Conservation (phyloP, 305 asterid species). For the Solanum hybrid region DNA sequence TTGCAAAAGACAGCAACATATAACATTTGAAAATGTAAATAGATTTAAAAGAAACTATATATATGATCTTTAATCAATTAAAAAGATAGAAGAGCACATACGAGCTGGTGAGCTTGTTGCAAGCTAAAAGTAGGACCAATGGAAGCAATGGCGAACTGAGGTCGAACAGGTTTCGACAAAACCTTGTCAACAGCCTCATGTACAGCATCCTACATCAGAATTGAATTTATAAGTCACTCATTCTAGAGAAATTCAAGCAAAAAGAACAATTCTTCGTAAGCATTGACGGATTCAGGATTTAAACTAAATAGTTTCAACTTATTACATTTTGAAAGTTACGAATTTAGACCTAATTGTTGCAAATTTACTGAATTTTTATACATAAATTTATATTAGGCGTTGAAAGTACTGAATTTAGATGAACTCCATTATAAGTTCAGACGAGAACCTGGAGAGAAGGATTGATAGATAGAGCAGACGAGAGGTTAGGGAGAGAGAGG, state of each 20-base stretch:
- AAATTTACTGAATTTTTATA: not conserved
- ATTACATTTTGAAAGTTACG: not conserved
- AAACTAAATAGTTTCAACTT: not conserved
- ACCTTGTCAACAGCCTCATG: slow-evolving; percentile 62
- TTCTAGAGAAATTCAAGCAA: not conserved
- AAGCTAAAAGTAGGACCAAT: slow-evolving; percentile 48
- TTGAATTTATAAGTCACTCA: not conserved
- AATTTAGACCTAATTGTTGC: not conserved
- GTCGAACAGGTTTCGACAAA: slow-evolving; percentile 57
- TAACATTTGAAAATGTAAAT: not conserved
- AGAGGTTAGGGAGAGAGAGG: slow-evolving; percentile 57
- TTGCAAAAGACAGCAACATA: not conserved
- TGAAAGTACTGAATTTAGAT: not conserved
- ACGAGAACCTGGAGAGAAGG: slow-evolving; percentile 32
- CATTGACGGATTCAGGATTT: not conserved
- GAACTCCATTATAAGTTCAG: not conserved
- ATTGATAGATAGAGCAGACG: slow-evolving; percentile 55
- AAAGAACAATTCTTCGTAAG: not conserved
- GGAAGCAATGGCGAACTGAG: slow-evolving; percentile 69
- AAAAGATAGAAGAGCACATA: slow-evolving; percentile 11
- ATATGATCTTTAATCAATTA: not conserved
- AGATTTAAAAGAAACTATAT: not conserved
- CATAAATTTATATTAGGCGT: not conserved
- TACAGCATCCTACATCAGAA: slow-evolving; percentile 44
- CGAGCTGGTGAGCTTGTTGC: slow-evolving; percentile 37